These are phyloP conservation scores for Fusarium subglutinans DNA, from an alignment of 2,329 filamentous ascomycete genomes.

Conservation along the genomic window DNA sequence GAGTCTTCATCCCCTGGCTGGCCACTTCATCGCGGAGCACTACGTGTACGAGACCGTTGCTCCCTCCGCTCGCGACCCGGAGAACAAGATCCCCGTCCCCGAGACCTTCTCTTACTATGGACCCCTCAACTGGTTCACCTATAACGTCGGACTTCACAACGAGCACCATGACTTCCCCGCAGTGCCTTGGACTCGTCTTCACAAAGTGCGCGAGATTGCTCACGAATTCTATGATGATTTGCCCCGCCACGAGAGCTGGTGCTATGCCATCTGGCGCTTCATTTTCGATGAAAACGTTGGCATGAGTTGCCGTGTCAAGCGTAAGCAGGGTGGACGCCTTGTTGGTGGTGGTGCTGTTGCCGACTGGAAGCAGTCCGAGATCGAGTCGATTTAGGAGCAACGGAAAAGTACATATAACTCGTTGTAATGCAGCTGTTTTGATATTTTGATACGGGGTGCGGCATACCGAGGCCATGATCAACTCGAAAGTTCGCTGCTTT, in stretches of 20 bases:
- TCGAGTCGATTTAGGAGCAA: constrained; percentile 64
- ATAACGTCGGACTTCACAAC: constrained; percentile 98
- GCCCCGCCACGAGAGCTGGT: constrained; percentile 90
- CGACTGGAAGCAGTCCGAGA: constrained; percentile 73
- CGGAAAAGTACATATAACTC: not conserved
- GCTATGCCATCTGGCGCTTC: constrained; percentile 94
- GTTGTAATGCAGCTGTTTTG: constrained; percentile 8
- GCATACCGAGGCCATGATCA: not conserved
- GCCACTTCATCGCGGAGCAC: constrained; percentile 98
- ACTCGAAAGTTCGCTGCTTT: not conserved
- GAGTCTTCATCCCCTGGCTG: constrained; percentile 91
- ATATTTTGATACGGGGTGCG: not conserved
- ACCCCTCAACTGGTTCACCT: constrained; percentile 88
- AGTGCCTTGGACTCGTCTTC: constrained; percentile 90
- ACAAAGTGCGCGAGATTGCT: constrained; percentile 79
- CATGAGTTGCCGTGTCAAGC: constrained; percentile 91
- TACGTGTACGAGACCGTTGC: constrained; percentile 78
- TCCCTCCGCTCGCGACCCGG: constrained; percentile 63
- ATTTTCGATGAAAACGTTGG: constrained; percentile 90
- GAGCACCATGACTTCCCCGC: constrained; percentile 99
- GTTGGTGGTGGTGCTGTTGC: constrained; percentile 60
- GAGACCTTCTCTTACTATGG: constrained; percentile 99
- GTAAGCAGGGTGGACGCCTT: constrained; percentile 76
- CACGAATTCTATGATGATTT: constrained; percentile 91
- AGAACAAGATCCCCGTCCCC: constrained; percentile 74